Evolutionary conservation across 1,139 yeast genomes (phyloP).

Genomic region (Casaregolazyma suthepensis): DNA sequence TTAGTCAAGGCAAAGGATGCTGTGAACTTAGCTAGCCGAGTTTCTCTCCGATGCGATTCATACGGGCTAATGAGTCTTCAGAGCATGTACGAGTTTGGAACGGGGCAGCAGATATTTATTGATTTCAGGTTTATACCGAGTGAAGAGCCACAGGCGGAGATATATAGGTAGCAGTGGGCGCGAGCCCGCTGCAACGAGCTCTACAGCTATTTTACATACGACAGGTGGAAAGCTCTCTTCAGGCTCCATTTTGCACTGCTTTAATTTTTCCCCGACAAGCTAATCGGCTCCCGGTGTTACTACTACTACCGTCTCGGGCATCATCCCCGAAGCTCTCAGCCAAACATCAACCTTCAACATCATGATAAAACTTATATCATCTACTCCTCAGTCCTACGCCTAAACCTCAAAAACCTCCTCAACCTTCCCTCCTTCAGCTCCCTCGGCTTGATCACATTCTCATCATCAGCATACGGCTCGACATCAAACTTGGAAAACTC

Average conservation of each 20-base stretch:
- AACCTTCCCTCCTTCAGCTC: neutral
- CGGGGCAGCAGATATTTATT: slow-evolving; percentile 26
- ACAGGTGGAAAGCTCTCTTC: neutral
- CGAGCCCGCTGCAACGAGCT: too few species aligned
- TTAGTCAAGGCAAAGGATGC: slow-evolving; percentile 27
- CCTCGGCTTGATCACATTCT: neutral
- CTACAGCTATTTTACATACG: too few species aligned
- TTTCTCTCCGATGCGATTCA: slow-evolving; percentile 29
- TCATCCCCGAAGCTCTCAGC: too few species aligned
- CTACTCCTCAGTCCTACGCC: neutral
- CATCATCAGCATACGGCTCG: slow-evolving; percentile 1
- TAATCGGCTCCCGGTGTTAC: too few species aligned
- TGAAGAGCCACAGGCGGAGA: slow-evolving; percentile 16
- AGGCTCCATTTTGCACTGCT: too few species aligned
- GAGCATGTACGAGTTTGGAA: slow-evolving; percentile 27
- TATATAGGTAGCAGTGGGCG: too few species aligned
- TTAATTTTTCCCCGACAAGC: too few species aligned
- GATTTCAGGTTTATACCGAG: slow-evolving; percentile 30
- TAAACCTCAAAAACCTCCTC: neutral
- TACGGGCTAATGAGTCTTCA: slow-evolving; percentile 30
- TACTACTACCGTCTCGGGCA: too few species aligned
- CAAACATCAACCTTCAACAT: too few species aligned
- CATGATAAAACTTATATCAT: neutral
- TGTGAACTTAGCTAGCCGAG: slow-evolving; percentile 27
- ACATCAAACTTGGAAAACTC: slow-evolving; percentile 4